Percentiles rank a stretch among this genome's conserved stretches.
phyloP scores from a whole-genome alignment of 2,329 filamentous ascomycete genomes.

The Didymella pinodella region DNA sequence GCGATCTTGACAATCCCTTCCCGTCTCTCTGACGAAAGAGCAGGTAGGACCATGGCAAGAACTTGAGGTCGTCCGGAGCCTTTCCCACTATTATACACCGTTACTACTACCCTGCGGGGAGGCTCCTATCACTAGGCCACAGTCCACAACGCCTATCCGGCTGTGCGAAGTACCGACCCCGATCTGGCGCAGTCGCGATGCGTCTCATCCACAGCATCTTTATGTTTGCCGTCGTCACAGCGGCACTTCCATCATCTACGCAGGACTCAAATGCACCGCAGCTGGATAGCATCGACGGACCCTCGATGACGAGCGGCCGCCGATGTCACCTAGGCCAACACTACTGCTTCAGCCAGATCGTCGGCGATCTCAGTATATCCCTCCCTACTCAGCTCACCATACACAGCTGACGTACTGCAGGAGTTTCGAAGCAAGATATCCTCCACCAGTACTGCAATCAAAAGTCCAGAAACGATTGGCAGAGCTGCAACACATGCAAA shows the following conservation, averaged over 20 bases:
- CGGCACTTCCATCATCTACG: conserved; percentile 15
- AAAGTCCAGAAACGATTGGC: conserved; percentile 25
- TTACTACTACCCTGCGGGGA: not conserved
- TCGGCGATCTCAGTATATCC: conserved; percentile 22
- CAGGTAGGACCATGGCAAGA: not conserved
- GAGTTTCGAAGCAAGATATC: conserved; percentile 24
- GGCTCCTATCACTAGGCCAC: not conserved
- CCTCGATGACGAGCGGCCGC: not conserved
- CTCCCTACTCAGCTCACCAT: not conserved
- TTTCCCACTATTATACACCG: not conserved
- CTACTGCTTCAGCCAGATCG: conserved; percentile 27
- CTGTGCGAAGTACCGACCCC: not conserved
- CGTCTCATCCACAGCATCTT: conserved; percentile 7
- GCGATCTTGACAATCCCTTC: conserved; percentile 6
- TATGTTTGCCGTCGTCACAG: conserved; percentile 2
- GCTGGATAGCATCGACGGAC: not conserved
- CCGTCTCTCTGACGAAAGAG: conserved; percentile 5
- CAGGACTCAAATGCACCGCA: not conserved
- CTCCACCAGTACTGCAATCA: conserved; percentile 31
- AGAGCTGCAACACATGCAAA: conserved; percentile 30
- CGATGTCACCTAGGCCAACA: conserved; percentile 19
- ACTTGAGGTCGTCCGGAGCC: not conserved
- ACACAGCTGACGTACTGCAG: not conserved
- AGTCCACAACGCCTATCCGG: not conserved
- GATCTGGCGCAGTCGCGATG: conserved; percentile 5